phyloP scores from a whole-genome alignment of 495 filamentous ascomycete species.

The Choiromyces venosus region DNA sequence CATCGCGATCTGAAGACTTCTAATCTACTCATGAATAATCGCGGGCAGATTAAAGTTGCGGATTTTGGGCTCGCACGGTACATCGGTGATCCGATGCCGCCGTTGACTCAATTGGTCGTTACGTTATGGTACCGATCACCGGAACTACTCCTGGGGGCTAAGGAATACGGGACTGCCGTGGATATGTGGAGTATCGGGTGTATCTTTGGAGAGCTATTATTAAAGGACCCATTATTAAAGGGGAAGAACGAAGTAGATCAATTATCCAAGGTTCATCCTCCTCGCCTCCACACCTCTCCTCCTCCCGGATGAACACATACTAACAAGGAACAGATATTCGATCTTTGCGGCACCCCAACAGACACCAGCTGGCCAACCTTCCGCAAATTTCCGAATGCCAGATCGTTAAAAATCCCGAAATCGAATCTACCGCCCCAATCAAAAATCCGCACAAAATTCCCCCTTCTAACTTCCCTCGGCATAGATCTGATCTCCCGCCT shows the following conservation, averaged over 20 bases:
- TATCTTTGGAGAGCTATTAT: slow-evolving; percentile 89
- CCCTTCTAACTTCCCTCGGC: slow-evolving; percentile 72
- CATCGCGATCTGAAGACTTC: slow-evolving; percentile 96
- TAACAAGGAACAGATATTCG: slow-evolving; percentile 62
- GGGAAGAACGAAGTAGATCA: slow-evolving; percentile 95
- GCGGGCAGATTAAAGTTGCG: slow-evolving; percentile 89
- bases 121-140: slow-evolving; percentile 96
- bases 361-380: slow-evolving; percentile 82
- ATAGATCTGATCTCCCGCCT: slow-evolving; percentile 61
- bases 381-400: slow-evolving; percentile 81
- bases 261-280: slow-evolving; percentile 52
- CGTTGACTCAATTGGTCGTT: slow-evolving; percentile 88
- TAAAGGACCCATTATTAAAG: slow-evolving; percentile 75
- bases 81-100: slow-evolving; percentile 72
- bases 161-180: slow-evolving; percentile 67
- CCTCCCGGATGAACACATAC: background rate
- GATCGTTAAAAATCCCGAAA: slow-evolving; percentile 70
- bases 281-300: background rate
- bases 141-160: slow-evolving; percentile 78
- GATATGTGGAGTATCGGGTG: slow-evolving; percentile 97
- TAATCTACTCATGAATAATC: slow-evolving; percentile 92
- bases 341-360: slow-evolving; percentile 82
- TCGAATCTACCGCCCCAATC: slow-evolving; percentile 43
- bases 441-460: slow-evolving; percentile 66
- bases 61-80: slow-evolving; percentile 98